Evolutionary conservation across 2,329 filamentous ascomycete genomes (phyloP), one percentile per base, ranked within the genome.

Genomic region (Exophiala oligosperma): DNA sequence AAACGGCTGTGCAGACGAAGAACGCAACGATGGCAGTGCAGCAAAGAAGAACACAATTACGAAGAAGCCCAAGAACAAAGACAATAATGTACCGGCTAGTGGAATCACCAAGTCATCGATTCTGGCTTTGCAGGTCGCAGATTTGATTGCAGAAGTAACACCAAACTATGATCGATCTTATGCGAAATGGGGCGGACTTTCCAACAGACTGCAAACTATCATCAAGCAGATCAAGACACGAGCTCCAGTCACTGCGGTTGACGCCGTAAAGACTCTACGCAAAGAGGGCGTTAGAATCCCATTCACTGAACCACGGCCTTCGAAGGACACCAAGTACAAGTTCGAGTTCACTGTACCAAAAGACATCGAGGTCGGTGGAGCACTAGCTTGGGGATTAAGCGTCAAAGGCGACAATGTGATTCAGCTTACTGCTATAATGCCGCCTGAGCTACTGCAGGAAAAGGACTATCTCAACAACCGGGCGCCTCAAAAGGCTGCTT

Each of bases 401-500:
- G 78, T 85, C 57, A 89, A 88, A 67, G 79, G 81, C 9, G 65
- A 74, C 76, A 49, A 73, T 72, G 79, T 82, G 14, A 80, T 97
- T 59, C 93, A 97, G 73, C 84, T 97, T 81, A 86, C 93, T 4
- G 85, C 96, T 14, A 89, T 89, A 49, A 95, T 99, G 85, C 93
- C 94, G 4, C 67, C 78, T 57, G 76, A 82, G 1, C 75, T 96
- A 11, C 92, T 97, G 68, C 91, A 96, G 69, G 90, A 95, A 46
- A 97, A 97, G 75, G 94, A 99, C 74, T 97, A 93, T 71, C 81
- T 92, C 50, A 92, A 96, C 72, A 83, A 94, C 78, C 85, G 94
- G 61, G 97, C 96, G 76, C 96, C 97, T 70, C 92, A 97, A 76
- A 95, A 96, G 69, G 82, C 92, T 63, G 90, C 94, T 11, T 97